These are phyloP conservation scores for Penicillium janthinellum DNA, from an alignment of 2,329 filamentous ascomycete species.

Conservation along the genomic window DNA sequence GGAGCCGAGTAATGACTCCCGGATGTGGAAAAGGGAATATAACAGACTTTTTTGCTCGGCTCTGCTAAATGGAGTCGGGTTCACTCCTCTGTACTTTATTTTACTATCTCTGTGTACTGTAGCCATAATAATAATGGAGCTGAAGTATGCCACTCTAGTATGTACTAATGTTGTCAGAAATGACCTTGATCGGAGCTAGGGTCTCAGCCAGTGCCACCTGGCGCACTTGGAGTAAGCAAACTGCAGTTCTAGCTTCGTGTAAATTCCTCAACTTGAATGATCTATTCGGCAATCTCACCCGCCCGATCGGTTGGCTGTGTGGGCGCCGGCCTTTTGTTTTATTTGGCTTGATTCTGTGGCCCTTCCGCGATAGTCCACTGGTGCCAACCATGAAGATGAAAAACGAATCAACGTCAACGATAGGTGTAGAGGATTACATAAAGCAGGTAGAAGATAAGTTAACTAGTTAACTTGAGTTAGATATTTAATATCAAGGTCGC, in stretches of 20 bases:
- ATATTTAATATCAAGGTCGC: neutral
- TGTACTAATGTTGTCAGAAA: neutral
- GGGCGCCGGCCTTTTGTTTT: neutral
- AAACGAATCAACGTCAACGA: neutral
- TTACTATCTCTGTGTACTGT: too few relatives aligned
- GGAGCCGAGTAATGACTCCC: neutral
- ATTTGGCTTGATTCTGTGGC: neutral
- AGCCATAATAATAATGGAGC: too few relatives aligned
- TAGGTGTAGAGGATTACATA: neutral
- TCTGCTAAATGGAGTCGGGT: neutral
- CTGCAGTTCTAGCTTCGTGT: constrained; percentile 11
- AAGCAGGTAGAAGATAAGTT: neutral
- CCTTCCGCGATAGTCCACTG: neutral
- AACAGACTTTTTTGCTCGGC: neutral
- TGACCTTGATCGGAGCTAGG: constrained; percentile 4
- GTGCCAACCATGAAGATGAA: neutral
- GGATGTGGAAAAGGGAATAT: neutral
- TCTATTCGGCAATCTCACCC: constrained; percentile 8
- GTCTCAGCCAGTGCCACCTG: constrained; percentile 3
- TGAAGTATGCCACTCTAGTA: too few relatives aligned
- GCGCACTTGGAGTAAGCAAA: constrained; percentile 12
- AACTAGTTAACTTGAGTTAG: neutral
- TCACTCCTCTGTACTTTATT: neutral
- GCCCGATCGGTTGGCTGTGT: neutral
- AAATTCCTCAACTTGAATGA: constrained; percentile 11